A percentile compares a stretch with the other conserved stretches of the same genome.
Conservation (phyloP, 257 asterid genomes). For the Orobanche coerulescens region DNA sequence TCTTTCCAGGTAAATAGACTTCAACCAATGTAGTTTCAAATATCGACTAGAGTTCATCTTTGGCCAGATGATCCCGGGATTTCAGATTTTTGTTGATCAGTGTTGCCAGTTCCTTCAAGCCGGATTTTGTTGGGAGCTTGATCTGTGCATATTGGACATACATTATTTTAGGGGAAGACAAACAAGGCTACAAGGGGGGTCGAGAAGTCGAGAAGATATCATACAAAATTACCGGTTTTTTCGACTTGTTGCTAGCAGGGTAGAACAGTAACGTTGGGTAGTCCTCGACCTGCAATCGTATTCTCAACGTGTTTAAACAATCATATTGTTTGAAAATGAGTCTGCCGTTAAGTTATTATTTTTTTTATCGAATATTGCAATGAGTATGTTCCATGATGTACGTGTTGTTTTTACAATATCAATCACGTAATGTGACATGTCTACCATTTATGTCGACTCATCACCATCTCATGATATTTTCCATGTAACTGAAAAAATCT, state of each 20-base stretch:
- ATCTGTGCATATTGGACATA: slow-evolving; percentile 37
- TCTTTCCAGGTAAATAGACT: not conserved
- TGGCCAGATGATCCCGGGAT: slow-evolving; percentile 34
- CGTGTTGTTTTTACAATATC: too few species aligned
- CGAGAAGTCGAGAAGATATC: not conserved
- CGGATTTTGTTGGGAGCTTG: slow-evolving; percentile 51
- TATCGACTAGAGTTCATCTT: slow-evolving; percentile 66
- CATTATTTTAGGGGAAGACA: not conserved
- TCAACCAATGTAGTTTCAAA: not conserved
- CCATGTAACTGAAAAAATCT: too few species aligned
- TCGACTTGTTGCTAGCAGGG: slow-evolving; percentile 59
- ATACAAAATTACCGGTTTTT: slow-evolving; percentile 44
- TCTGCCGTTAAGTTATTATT: too few species aligned
- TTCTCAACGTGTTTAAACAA: not conserved
- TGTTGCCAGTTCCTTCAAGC: slow-evolving; percentile 66
- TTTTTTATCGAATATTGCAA: too few species aligned
- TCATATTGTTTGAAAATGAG: not conserved
- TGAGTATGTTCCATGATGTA: too few species aligned
- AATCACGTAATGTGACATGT: too few species aligned
- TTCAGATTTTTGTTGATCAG: slow-evolving; percentile 64
- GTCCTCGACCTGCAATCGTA: slow-evolving; percentile 60
- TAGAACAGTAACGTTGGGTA: slow-evolving; percentile 73
- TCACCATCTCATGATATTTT: too few species aligned
- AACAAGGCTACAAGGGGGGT: not conserved
- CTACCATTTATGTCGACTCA: too few species aligned